Evolutionary conservation across 176 grass and related monocot species (phyloP), one percentile per base, ranked within the genome.

Genomic region (Oryza glumipatula): DNA sequence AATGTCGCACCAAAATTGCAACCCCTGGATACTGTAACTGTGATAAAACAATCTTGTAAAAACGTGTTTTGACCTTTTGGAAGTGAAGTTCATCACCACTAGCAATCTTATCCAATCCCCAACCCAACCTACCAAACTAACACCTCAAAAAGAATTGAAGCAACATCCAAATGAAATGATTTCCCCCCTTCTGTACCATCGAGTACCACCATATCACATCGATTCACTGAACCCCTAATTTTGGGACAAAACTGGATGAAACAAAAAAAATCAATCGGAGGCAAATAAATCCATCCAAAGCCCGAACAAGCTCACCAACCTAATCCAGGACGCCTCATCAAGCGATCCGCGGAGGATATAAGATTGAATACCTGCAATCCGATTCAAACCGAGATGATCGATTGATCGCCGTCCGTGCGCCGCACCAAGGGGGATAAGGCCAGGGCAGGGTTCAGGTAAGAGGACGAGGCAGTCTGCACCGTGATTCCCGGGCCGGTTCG

Each of bases 131-230:
- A 22, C 56, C 21, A n/a, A 3, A 35, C 35, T 17, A 12, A 38
- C 13, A 52, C 12, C 44, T 52, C 22, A 19, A 26, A 75, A 83
- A 36, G 73, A 83, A 67, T 51, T 67, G 43, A 46, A 38, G 43
- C 26, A 83, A 66, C 74, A 83, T 74, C 58, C 81, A 83, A 11
- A 74, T 8, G 12, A n/a, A 41, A n/a, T 0, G 17, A 32, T 30
- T 19, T 21, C 4, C 4, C 52, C 35, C 47, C 30, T 52, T 39
- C 1, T 10, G 2, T 47, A 4, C 11, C 26, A 12, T 5, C 10
- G 2, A 76, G 39, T 36, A 43, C n/a, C 44, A 7, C 7, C 30
- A 24, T 76, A 24, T 66, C 35, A n/a, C 58, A 74, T 65, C 56
- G 46, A 48, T 28, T 33, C 32, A 21, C 70, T 11, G 2, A n/a